Evolutionary conservation across 176 grass and related monocot genomes (phyloP), one percentile per base, ranked within the genome.

Genomic region (Puya raimondii): DNA sequence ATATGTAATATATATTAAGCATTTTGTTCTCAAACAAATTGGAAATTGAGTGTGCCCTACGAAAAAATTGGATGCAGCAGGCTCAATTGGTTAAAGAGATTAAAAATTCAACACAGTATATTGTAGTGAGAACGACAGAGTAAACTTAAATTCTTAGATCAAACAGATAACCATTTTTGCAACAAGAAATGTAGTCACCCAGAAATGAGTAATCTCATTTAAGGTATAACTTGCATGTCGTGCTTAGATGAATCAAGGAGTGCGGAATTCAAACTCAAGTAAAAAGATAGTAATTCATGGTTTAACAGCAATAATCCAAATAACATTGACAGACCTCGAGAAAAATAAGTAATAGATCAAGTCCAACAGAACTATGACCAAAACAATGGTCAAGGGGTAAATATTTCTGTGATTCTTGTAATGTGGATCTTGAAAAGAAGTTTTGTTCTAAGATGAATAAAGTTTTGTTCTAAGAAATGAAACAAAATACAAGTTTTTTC

Each of bases 1-100:
- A 29, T 48, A 15, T 15, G 79, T 67, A 23, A 76, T 64, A 11
- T 78, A 69, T 56, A 57, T 50, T 56, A 42, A 42, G 33, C 4
- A 42, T 58, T 22, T 76, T 79, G 57, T 49, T 57, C 22, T 33
- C 1, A 63, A 14, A 74, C 13, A 50, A 78, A 69, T 4, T 9
- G 11, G 22, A 21, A 47, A 78, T 42, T 42, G 33, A 42, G 33
- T 5, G 5, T 7, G 33, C 33, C 79, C 68, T 2, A 49, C 48
- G 20, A 3, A 63, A 21, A 42, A 49, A 5, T 47, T 27, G 47
- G 69, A 16, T 51, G 3, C 10, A 9, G 22, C 69, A 18, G 42
- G 84, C 29, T 70, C 47, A 68, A 79, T 72, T 14, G 11, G 9
- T 3, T 9, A 11, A 53, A 29, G 13, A 66, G 11, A 29, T 66